Evolutionary conservation across 306 rosid genomes (phyloP).

Genomic region (Arachis stenosperma): DNA sequence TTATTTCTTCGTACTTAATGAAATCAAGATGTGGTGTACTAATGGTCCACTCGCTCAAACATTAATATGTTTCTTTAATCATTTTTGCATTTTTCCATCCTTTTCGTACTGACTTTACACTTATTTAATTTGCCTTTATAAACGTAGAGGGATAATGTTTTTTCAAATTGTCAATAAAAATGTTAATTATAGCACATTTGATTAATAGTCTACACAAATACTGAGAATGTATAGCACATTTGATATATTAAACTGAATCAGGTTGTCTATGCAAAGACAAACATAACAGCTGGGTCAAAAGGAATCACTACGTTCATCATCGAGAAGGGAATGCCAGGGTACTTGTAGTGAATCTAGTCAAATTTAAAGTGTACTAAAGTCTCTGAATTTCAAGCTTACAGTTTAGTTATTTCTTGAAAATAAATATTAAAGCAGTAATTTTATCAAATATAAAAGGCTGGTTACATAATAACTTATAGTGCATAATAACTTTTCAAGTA

Average conservation of each 20-base stretch:
- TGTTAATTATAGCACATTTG: conserved; percentile 9
- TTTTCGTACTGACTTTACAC: conserved; percentile 7
- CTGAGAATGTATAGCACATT: conserved; percentile 20
- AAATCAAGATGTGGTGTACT: conserved; percentile 99
- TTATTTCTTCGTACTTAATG: conserved; percentile 60
- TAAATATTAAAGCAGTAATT: background rate
- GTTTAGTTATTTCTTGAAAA: conserved; percentile 10
- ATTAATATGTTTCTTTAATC: conserved; percentile 53
- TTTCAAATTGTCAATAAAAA: conserved; percentile 12
- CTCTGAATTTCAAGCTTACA: conserved; percentile 12
- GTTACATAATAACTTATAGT: background rate
- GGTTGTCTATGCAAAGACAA: conserved; percentile 95
- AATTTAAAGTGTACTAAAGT: conserved; percentile 30
- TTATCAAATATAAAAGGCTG: conserved; percentile 3
- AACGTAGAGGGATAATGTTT: conserved; percentile 12
- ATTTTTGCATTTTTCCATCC: conserved; percentile 16
- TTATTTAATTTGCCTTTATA: conserved; percentile 15
- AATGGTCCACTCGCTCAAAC: conserved; percentile 94
- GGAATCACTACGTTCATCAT: conserved; percentile 95
- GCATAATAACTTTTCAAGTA: background rate
- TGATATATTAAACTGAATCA: conserved; percentile 56
- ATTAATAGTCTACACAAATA: conserved; percentile 1
- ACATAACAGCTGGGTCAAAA: conserved; percentile 79
- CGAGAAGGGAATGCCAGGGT: conserved; percentile 96
- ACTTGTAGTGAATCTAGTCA: conserved; percentile 43